Percentiles rank a stretch among this genome's conserved stretches.
Conservation (phyloP, 495 filamentous ascomycete species). For the Lophiostoma macrostomum region DNA sequence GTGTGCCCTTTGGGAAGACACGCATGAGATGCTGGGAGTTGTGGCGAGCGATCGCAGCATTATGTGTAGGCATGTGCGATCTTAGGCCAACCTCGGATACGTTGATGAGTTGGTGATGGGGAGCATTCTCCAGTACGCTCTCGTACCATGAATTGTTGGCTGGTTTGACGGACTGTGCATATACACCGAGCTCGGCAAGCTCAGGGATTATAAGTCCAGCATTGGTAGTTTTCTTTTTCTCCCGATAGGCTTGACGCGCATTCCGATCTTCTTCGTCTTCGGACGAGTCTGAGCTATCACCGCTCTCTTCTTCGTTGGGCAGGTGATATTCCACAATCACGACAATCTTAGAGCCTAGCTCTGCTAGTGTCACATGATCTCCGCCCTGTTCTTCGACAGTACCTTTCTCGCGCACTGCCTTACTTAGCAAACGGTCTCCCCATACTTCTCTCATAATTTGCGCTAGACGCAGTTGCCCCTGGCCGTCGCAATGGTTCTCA, state of each 20-base stretch:
- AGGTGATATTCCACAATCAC: slow-evolving; percentile 57
- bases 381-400: slow-evolving; percentile 42
- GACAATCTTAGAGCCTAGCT: slow-evolving; percentile 52
- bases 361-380: slow-evolving; percentile 45
- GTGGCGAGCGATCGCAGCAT: slow-evolving; percentile 46
- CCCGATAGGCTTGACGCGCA: slow-evolving; percentile 43
- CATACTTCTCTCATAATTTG: slow-evolving; percentile 55
- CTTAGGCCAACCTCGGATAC: slow-evolving; percentile 51
- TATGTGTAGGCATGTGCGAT: slow-evolving; percentile 38
- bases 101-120: slow-evolving; percentile 58
- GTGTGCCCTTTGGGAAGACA: slow-evolving; percentile 55
- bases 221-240: slow-evolving; percentile 41
- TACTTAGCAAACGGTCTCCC: slow-evolving; percentile 49
- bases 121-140: slow-evolving; percentile 41
- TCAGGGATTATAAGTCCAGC: slow-evolving; percentile 49
- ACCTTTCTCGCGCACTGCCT: slow-evolving; percentile 46
- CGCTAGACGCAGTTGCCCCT: slow-evolving; percentile 50
- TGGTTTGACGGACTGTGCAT: slow-evolving; percentile 57
- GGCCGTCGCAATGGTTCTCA: slow-evolving; percentile 51
- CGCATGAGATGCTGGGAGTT: slow-evolving; percentile 54
- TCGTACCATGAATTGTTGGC: slow-evolving; percentile 52
- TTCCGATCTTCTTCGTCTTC: slow-evolving; percentile 46
- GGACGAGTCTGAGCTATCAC: slow-evolving; percentile 15
- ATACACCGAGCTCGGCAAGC: slow-evolving; percentile 53
- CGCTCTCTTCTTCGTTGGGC: slow-evolving; percentile 43